Evolutionary conservation across 441 rosid genomes (phyloP).

Genomic region (Jatropha multifida): DNA sequence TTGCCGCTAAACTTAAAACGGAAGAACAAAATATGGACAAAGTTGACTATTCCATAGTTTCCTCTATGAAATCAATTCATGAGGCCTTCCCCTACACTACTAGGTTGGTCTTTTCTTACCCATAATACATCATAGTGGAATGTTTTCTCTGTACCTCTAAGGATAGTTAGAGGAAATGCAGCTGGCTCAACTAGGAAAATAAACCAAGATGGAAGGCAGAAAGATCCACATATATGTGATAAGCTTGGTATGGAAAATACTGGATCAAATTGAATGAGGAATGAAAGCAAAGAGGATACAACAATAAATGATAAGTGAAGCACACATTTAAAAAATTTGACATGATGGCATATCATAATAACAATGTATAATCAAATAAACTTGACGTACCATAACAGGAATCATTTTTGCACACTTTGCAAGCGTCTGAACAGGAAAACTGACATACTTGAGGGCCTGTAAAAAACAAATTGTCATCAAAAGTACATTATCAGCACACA

Average conservation of each 20-base stretch:
- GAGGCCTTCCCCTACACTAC: not conserved
- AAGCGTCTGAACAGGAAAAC: slow-evolving; percentile 88
- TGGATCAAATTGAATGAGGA: not conserved
- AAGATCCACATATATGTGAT: not conserved
- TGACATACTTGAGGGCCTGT: slow-evolving; percentile 91
- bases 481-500: slow-evolving; percentile 6
- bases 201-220: not conserved
- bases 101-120: not conserved
- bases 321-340: not conserved
- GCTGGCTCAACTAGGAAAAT: not conserved
- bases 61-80: not conserved
- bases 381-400: slow-evolving; percentile 79
- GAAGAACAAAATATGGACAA: not conserved
- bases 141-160: not conserved
- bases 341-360: not conserved
- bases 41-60: not conserved
- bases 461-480: slow-evolving; percentile 20
- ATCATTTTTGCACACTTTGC: slow-evolving; percentile 97
- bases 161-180: not conserved
- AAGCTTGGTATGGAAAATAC: not conserved
- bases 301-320: not conserved
- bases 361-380: not conserved
- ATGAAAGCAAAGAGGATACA: not conserved
- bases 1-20: not conserved
- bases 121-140: not conserved